Evolutionary conservation across 805 yeast species (phyloP).

Genomic region (Zygoascus flipseniorum): DNA sequence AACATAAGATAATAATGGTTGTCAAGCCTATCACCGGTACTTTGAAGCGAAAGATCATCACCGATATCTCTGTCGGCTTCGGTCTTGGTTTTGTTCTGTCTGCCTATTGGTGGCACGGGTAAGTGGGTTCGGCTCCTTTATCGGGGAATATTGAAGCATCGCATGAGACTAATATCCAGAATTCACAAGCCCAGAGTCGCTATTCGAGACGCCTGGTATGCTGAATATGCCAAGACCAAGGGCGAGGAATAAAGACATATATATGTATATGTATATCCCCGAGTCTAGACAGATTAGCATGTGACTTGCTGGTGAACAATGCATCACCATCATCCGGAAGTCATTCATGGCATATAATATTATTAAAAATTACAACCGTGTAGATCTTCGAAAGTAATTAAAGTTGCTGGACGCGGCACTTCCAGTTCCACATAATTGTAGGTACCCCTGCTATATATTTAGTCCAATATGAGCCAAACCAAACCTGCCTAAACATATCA

Average conservation of each 20-base stretch:
- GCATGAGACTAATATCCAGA: slow-evolving; percentile 15
- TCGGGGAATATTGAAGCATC: background rate
- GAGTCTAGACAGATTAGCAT: background rate
- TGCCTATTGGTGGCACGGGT: slow-evolving; percentile 70
- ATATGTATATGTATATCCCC: background rate
- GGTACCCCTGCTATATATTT: background rate
- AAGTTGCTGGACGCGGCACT: too few relatives aligned
- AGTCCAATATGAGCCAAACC: too few relatives aligned
- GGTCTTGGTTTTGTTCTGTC: slow-evolving; percentile 50
- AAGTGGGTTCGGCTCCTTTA: background rate
- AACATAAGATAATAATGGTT: slow-evolving; percentile 9
- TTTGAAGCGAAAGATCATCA: slow-evolving; percentile 68
- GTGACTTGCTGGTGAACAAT: background rate
- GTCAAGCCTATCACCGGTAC: slow-evolving; percentile 73
- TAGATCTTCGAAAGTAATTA: background rate
- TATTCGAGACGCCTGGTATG: slow-evolving; percentile 79
- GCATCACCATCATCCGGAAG: too few relatives aligned
- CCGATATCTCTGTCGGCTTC: slow-evolving; percentile 63
- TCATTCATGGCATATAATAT: too few relatives aligned
- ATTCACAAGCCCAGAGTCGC: slow-evolving; percentile 67
- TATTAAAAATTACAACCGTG: too few relatives aligned
- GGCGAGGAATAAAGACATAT: slow-evolving; percentile 24
- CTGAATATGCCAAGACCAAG: slow-evolving; percentile 67
- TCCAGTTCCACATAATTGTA: too few relatives aligned
- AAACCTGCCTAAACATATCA: too few relatives aligned